phyloP scores from a whole-genome alignment of 129 eudicot genomes.

The Apium graveolens region DNA sequence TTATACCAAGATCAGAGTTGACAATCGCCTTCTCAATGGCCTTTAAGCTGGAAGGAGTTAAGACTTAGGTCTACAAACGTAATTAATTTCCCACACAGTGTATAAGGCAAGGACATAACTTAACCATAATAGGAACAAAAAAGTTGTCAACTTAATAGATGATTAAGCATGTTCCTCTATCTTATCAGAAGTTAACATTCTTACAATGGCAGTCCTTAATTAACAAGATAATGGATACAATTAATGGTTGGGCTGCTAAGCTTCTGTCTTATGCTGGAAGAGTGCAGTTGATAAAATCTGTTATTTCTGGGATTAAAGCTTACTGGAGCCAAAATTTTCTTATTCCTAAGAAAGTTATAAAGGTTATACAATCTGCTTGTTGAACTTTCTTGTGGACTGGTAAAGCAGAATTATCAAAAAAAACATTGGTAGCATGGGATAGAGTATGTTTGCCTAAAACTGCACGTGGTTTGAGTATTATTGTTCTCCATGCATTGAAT shows the following conservation, averaged over 20 bases:
- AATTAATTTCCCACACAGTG: neutral
- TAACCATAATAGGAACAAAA: neutral
- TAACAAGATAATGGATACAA: too few relatives aligned
- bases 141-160: neutral
- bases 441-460: neutral
- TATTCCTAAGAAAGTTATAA: neutral
- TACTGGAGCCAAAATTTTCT: neutral
- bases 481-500: neutral
- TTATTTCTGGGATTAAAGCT: neutral
- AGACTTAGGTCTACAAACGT: neutral
- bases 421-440: neutral
- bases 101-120: neutral
- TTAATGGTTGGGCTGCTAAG: neutral
- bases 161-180: neutral
- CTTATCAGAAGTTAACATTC: too few relatives aligned
- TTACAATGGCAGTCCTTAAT: neutral
- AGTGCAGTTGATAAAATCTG: neutral
- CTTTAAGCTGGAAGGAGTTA: conserved; percentile 59
- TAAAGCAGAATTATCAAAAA: neutral
- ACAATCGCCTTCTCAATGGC: conserved; percentile 93
- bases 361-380: neutral
- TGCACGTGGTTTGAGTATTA: neutral
- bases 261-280: neutral
- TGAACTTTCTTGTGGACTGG: neutral
- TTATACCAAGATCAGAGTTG: conserved; percentile 64